Evolutionary conservation across 495 filamentous ascomycete genomes (phyloP).

Genomic region (Podospora australis): DNA sequence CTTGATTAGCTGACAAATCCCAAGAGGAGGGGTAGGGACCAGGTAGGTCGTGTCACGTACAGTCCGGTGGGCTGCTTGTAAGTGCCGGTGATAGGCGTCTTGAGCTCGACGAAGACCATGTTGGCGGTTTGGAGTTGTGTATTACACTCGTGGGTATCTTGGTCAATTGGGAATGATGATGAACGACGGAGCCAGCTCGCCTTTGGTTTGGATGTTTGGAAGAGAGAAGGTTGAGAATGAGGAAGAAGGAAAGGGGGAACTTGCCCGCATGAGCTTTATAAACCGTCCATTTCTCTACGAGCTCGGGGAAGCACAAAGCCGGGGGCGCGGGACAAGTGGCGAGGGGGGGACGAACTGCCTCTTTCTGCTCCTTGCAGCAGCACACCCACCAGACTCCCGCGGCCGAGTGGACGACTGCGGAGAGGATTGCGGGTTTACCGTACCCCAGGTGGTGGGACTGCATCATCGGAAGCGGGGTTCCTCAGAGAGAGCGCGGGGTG

Average conservation of each 20-base stretch:
- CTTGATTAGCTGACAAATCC: not conserved
- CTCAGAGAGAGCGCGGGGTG: too few relatives aligned
- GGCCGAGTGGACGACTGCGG: too few relatives aligned
- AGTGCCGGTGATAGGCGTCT: constrained; percentile 64
- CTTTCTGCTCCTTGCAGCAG: too few relatives aligned
- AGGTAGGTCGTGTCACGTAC: too few relatives aligned
- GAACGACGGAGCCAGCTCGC: not conserved
- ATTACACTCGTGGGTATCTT: constrained; percentile 1
- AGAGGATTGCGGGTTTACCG: too few relatives aligned
- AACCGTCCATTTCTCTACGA: not conserved
- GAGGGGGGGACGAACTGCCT: too few relatives aligned
- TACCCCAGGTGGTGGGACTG: too few relatives aligned
- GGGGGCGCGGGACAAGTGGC: constrained; percentile 3
- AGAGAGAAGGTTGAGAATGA: not conserved
- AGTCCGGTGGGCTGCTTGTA: constrained; percentile 83
- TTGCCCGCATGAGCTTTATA: constrained; percentile 4
- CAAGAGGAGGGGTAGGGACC: not conserved
- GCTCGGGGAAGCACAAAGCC: not conserved
- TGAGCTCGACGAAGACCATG: constrained; percentile 51
- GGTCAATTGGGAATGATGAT: not conserved
- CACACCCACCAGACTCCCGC: too few relatives aligned
- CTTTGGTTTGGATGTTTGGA: not conserved
- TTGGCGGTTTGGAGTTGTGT: constrained; percentile 18
- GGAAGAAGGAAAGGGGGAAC: constrained; percentile 1
- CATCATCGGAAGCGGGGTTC: too few relatives aligned